phyloP scores from a whole-genome alignment of 257 asterid genomes.

The Euphrasia confusa region DNA sequence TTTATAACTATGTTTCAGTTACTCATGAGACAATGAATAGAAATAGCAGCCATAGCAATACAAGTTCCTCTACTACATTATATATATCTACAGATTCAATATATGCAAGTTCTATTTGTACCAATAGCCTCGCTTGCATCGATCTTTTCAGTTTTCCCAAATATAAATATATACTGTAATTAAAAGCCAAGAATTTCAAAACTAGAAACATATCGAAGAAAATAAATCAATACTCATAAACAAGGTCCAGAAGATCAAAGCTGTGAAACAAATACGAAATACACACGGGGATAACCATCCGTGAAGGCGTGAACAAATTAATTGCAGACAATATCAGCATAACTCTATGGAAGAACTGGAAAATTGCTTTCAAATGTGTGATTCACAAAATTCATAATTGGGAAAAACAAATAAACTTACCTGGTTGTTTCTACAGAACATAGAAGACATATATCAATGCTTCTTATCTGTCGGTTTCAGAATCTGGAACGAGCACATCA shows the following conservation, averaged over 20 bases:
- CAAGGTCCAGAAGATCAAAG: not conserved
- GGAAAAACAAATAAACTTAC: not conserved
- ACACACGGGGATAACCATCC: not conserved
- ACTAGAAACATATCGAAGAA: not conserved
- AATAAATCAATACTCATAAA: not conserved
- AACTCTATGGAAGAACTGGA: slow-evolving; percentile 4
- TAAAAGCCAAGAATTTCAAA: not conserved
- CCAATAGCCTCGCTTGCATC: not conserved
- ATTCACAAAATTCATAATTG: not conserved
- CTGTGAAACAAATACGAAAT: not conserved
- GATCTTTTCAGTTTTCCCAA: not conserved
- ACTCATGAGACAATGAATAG: too few species aligned
- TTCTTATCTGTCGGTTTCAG: slow-evolving; percentile 70
- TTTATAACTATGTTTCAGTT: too few species aligned
- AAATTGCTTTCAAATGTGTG: not conserved
- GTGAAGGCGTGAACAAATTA: not conserved
- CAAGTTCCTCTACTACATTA: too few species aligned
- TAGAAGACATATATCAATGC: slow-evolving; percentile 32
- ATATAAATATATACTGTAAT: not conserved
- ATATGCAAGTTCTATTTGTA: not conserved
- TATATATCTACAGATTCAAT: too few species aligned
- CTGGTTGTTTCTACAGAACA: not conserved
- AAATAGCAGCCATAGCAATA: too few species aligned
- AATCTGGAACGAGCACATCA: slow-evolving; percentile 85
- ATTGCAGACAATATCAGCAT: not conserved